Evolutionary conservation across 2,329 filamentous ascomycete genomes (phyloP).

Genomic region (Xylaria sp.): DNA sequence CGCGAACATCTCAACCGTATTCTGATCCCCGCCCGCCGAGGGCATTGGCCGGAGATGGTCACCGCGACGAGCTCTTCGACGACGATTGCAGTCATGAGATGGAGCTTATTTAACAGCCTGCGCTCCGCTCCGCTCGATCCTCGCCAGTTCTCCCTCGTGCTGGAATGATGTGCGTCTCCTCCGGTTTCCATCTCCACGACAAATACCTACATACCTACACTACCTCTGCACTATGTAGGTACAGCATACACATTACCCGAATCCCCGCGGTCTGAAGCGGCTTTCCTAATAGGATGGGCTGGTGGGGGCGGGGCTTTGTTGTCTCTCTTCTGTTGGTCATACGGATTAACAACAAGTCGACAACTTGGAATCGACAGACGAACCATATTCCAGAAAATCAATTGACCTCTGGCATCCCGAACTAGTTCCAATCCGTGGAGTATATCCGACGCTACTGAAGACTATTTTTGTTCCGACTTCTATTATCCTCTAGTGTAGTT

Average conservation of each 20-base stretch:
- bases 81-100: conserved; percentile 16
- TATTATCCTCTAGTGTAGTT: background rate
- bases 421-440: conserved; percentile 32
- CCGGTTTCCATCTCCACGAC: conserved; percentile 40
- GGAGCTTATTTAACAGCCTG: conserved; percentile 29
- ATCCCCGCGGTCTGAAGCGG: conserved; percentile 34
- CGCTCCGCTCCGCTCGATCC: conserved; percentile 34
- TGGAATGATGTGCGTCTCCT: conserved; percentile 43
- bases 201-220: background rate
- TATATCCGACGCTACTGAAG: conserved; percentile 28
- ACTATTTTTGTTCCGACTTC: conserved; percentile 10
- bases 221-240: background rate
- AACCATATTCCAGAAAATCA: conserved; percentile 19
- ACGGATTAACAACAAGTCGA: conserved; percentile 22
- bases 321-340: conserved; percentile 34
- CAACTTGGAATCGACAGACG: conserved; percentile 23
- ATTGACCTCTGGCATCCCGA: conserved; percentile 23
- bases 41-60: conserved; percentile 25
- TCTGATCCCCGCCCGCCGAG: background rate
- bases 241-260: conserved; percentile 30
- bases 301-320: conserved; percentile 37
- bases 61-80: conserved; percentile 1
- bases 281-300: conserved; percentile 23
- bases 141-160: conserved; percentile 39
- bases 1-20: conserved; percentile 22